Evolutionary conservation across 1,284 basidiomycete species (phyloP).

Genomic region (Puccinia triticina): DNA sequence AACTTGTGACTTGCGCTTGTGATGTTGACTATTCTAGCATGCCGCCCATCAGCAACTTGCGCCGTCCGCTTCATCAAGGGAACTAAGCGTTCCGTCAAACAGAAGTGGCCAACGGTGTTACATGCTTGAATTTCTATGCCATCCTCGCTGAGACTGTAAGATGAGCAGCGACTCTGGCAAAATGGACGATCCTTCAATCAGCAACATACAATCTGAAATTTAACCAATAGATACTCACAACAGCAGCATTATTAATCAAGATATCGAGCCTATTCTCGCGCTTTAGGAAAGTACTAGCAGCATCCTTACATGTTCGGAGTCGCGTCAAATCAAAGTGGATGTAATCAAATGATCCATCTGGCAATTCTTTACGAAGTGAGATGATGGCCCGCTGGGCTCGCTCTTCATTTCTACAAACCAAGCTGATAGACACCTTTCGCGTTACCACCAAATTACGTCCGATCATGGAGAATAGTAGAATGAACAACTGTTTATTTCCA

Average conservation of each 20-base stretch:
- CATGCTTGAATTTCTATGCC: constrained; percentile 47
- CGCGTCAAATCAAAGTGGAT: constrained; percentile 59
- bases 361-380: constrained; percentile 51
- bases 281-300: constrained; percentile 56
- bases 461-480: not conserved
- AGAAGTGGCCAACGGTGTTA: constrained; percentile 42
- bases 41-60: not conserved
- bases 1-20: constrained; percentile 38
- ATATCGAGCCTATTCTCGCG: constrained; percentile 58
- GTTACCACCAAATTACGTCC: not conserved
- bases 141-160: constrained; percentile 35
- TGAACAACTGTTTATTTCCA: not conserved
- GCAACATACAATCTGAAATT: not conserved
- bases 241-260: constrained; percentile 58
- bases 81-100: constrained; percentile 26
- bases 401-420: constrained; percentile 40
- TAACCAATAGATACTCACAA: constrained; percentile 17
- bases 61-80: constrained; percentile 26
- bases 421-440: not conserved
- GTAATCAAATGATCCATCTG: constrained; percentile 55
- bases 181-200: not conserved
- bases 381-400: constrained; percentile 20
- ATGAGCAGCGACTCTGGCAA: not conserved
- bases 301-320: constrained; percentile 55
- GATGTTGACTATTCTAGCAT: constrained; percentile 29